These are phyloP conservation scores for Athelia sp. DNA, from an alignment of 1,284 basidiomycete species.

Conservation along the genomic window DNA sequence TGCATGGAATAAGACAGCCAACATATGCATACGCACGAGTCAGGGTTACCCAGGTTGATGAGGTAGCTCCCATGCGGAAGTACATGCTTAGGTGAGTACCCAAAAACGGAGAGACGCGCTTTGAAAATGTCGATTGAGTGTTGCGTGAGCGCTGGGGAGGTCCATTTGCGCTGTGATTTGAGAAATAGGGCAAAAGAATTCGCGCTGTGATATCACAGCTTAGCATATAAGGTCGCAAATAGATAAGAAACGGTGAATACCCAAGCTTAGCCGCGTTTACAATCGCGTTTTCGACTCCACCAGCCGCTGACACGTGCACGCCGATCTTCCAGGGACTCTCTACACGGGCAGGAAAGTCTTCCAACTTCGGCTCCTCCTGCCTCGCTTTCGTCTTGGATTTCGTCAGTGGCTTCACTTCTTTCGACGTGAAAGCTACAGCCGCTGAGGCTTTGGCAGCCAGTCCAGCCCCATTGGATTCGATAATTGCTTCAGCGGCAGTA, in stretches of 20 bases:
- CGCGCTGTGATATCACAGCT: constrained; percentile 44
- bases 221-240: not conserved
- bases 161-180: constrained; percentile 82
- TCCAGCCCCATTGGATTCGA: no score
- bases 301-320: constrained; percentile 78
- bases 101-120: constrained; percentile 48
- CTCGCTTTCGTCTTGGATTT: not conserved
- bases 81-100: constrained; percentile 55
- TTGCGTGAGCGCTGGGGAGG: constrained; percentile 50
- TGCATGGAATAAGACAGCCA: not conserved
- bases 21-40: constrained; percentile 41
- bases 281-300: constrained; percentile 73
- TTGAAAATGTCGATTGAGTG: constrained; percentile 52
- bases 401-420: no score
- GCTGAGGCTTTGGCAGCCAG: no score
- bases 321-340: constrained; percentile 64
- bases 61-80: constrained; percentile 85
- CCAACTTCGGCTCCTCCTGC: not conserved
- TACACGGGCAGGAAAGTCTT: not conserved
- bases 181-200: constrained; percentile 82
- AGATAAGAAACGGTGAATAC: constrained; percentile 24
- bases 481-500: no score
- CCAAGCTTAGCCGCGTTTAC: constrained; percentile 69
- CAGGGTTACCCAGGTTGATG: constrained; percentile 81
- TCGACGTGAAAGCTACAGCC: no score